Conservation (phyloP, 2,329 filamentous ascomycete genomes). For the Colletotrichum costaricense region DNA sequence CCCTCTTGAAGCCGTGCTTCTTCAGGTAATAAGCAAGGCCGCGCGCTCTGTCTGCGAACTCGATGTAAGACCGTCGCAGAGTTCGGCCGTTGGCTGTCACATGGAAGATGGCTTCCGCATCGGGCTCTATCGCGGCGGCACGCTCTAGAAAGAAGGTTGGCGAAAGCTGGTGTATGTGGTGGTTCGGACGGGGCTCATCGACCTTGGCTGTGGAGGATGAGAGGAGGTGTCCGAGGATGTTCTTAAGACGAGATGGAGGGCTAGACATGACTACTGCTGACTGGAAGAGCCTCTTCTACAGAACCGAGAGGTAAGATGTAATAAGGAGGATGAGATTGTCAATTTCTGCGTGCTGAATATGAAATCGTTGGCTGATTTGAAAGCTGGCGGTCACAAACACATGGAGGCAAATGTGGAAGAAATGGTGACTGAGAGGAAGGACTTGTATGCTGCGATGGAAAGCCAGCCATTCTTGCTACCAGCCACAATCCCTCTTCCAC, state of each 20-base stretch:
- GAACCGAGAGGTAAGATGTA: neutral
- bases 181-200: conserved; percentile 54
- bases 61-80: conserved; percentile 80
- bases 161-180: conserved; percentile 81
- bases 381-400: neutral
- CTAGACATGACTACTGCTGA: conserved; percentile 65
- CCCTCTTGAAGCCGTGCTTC: conserved; percentile 77
- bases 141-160: conserved; percentile 90
- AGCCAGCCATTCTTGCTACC: neutral
- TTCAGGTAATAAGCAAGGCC: conserved; percentile 90
- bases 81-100: conserved; percentile 80
- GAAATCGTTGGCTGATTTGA: neutral
- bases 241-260: conserved; percentile 69
- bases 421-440: neutral
- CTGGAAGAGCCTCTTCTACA: neutral
- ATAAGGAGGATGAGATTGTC: neutral
- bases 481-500: neutral
- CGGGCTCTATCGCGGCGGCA: conserved; percentile 87
- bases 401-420: conserved; percentile 8
- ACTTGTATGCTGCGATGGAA: neutral
- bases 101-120: conserved; percentile 87
- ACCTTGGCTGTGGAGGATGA: conserved; percentile 41
- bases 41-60: conserved; percentile 86
- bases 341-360: conserved; percentile 1
- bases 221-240: conserved; percentile 64